Conservation (phyloP, 257 asterid genomes). For the Capsicum pubescens region DNA sequence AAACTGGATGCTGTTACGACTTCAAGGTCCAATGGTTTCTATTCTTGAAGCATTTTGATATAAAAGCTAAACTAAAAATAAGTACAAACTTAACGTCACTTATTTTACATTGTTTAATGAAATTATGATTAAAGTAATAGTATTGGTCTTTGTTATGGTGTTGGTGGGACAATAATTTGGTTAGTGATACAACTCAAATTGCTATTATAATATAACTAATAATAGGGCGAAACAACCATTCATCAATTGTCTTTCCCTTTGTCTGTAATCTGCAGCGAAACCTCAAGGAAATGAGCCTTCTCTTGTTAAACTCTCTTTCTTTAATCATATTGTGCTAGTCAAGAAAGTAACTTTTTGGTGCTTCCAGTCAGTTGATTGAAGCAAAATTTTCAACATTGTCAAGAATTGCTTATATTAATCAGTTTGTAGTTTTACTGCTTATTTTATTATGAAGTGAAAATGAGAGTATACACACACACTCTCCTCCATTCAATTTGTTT, state of each 20-base stretch:
- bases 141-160: slow-evolving; percentile 35
- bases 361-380: background rate
- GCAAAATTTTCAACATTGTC: background rate
- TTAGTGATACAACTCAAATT: slow-evolving; percentile 33
- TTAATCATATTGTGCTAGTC: background rate
- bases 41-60: slow-evolving; percentile 36
- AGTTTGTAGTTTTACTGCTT: background rate
- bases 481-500: no score
- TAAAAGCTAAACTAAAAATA: slow-evolving; percentile 29
- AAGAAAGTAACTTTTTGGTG: slow-evolving; percentile 7
- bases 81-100: slow-evolving; percentile 11
- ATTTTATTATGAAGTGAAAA: background rate
- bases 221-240: slow-evolving; percentile 60
- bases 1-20: slow-evolving; percentile 31
- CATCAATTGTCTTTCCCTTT: slow-evolving; percentile 52
- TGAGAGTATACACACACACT: background rate
- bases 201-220: slow-evolving; percentile 38
- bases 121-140: slow-evolving; percentile 37
- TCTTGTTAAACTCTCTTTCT: slow-evolving; percentile 32
- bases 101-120: slow-evolving; percentile 29
- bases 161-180: slow-evolving; percentile 37
- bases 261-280: slow-evolving; percentile 54
- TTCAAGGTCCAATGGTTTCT: slow-evolving; percentile 35
- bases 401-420: background rate
- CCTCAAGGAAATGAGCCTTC: slow-evolving; percentile 51